phyloP scores from a whole-genome alignment of 139 green algal species.

The Edaphochlamys debaryana region DNA sequence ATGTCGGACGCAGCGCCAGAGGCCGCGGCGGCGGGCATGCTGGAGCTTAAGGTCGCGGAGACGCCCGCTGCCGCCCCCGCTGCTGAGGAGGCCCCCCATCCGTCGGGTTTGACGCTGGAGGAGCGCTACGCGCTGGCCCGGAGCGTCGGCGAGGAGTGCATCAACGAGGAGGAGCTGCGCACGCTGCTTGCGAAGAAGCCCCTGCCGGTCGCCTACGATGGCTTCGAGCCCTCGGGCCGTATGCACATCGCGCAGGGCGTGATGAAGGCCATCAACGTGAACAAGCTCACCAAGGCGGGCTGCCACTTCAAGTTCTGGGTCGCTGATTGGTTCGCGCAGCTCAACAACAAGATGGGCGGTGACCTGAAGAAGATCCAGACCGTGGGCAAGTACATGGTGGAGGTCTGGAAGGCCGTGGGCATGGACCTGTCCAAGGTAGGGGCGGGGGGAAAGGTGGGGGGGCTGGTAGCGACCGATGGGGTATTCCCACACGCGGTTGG shows the following conservation, averaged over 20 bases:
- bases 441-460: neutral
- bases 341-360: conserved; percentile 78
- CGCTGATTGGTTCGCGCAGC: conserved; percentile 88
- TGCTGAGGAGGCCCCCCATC: conserved; percentile 29
- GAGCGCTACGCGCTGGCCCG: conserved; percentile 86
- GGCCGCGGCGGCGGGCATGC: conserved; percentile 22
- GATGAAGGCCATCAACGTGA: conserved; percentile 99
- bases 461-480: neutral
- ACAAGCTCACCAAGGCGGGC: conserved; percentile 95
- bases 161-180: conserved; percentile 91
- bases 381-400: conserved; percentile 97
- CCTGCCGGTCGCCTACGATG: conserved; percentile 93
- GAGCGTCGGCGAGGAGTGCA: conserved; percentile 94
- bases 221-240: conserved; percentile 97
- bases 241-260: conserved; percentile 98
- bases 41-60: conserved; percentile 26
- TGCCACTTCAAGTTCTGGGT: conserved; percentile 98
- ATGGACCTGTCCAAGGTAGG: conserved; percentile 90
- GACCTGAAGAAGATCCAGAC: conserved; percentile 99
- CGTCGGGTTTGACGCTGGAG: conserved; percentile 78
- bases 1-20: conserved; percentile 31
- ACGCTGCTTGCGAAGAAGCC: conserved; percentile 90
- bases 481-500: neutral
- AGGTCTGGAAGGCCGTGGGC: conserved; percentile 98
- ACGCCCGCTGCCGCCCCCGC: neutral